Evolutionary conservation across 1,139 yeast species (phyloP).

Genomic region (Diutina ranongensis): DNA sequence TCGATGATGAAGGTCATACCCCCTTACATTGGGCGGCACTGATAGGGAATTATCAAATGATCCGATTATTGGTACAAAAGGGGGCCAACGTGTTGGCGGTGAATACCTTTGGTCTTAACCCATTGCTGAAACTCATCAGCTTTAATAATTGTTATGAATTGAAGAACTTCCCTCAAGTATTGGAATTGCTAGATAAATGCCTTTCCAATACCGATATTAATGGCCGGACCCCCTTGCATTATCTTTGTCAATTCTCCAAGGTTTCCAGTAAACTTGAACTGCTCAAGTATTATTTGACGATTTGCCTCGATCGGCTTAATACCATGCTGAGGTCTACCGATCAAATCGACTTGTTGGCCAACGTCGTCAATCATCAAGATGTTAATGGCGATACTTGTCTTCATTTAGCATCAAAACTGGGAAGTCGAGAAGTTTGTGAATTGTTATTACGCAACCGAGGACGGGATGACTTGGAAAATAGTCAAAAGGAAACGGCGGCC

Average conservation of each 20-base stretch:
- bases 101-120: slow-evolving; percentile 71
- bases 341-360: slow-evolving; percentile 38
- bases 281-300: slow-evolving; percentile 26
- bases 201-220: slow-evolving; percentile 60
- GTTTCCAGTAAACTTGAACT: slow-evolving; percentile 37
- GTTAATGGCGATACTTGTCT: slow-evolving; percentile 58
- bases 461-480: slow-evolving; percentile 5
- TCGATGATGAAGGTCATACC: slow-evolving; percentile 94
- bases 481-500: slow-evolving; percentile 18
- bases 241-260: slow-evolving; percentile 51
- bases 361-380: slow-evolving; percentile 61
- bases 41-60: slow-evolving; percentile 67
- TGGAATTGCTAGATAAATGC: slow-evolving; percentile 61
- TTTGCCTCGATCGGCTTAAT: slow-evolving; percentile 26
- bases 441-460: not conserved
- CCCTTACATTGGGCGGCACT: slow-evolving; percentile 97
- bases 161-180: slow-evolving; percentile 59
- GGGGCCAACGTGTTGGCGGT: slow-evolving; percentile 73
- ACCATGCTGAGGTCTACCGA: slow-evolving; percentile 20
- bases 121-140: slow-evolving; percentile 70
- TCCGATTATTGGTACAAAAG: slow-evolving; percentile 54
- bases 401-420: slow-evolving; percentile 38
- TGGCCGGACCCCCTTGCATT: slow-evolving; percentile 66
- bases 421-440: not conserved
- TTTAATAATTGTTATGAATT: slow-evolving; percentile 84